These are phyloP conservation scores for Globisporangium cederbergense DNA, from an alignment of 352 stramenopile genomes.

Conservation along the genomic window DNA sequence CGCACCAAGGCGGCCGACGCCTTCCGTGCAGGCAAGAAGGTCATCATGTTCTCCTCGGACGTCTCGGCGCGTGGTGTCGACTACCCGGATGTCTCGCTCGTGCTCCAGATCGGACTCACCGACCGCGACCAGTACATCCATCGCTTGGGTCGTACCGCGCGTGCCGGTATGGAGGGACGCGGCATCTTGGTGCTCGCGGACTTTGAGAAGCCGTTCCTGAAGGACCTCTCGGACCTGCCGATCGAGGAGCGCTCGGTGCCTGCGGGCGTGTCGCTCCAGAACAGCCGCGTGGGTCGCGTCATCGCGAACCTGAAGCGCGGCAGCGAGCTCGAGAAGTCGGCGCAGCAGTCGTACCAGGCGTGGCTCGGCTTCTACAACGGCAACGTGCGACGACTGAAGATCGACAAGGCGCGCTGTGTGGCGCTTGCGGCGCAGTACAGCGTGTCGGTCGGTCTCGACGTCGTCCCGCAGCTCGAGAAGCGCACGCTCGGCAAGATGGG, in stretches of 20 bases:
- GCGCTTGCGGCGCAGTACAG: conserved; percentile 65
- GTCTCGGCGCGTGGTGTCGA: conserved; percentile 95
- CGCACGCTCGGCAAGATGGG: conserved; percentile 82
- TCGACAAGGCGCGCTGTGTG: conserved; percentile 59
- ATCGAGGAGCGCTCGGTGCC: conserved; percentile 22
- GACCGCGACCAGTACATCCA: conserved; percentile 95
- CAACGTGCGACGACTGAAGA: conserved; percentile 33
- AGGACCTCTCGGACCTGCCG: conserved; percentile 68
- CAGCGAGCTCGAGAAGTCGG: conserved; percentile 70
- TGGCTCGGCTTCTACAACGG: conserved; percentile 93
- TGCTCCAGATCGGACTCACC: conserved; percentile 82
- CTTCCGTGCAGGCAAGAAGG: conserved; percentile 87
- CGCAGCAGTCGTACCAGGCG: conserved; percentile 90
- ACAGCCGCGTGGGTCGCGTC: conserved; percentile 20
- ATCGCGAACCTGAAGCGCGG: conserved; percentile 40
- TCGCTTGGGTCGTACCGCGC: conserved; percentile 92
- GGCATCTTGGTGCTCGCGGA: conserved; percentile 81
- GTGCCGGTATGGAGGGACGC: conserved; percentile 83
- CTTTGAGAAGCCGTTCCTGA: conserved; percentile 78
- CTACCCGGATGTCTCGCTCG: conserved; percentile 92
- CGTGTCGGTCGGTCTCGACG: conserved; percentile 47
- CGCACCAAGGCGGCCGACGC: conserved; percentile 85
- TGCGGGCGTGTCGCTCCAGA: conserved; percentile 2
- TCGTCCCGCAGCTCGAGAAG: conserved; percentile 86
- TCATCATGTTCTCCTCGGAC: conserved; percentile 94